phyloP scores from a whole-genome alignment of 768 basidiomycete genomes.

The Tricholoma bakamatsutake region DNA sequence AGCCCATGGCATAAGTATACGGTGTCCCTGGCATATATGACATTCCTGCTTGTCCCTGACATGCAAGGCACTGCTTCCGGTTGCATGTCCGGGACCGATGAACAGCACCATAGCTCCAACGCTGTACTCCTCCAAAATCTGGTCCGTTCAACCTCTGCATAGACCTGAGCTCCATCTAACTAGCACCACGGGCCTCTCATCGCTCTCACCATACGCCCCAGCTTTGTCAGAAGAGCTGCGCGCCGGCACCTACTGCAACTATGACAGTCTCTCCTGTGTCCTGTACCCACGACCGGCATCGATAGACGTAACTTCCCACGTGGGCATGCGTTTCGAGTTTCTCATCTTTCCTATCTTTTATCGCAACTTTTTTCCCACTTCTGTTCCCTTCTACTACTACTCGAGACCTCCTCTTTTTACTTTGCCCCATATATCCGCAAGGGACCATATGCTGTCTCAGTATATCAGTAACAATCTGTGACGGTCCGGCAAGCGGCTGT shows the following conservation, averaged over 20 bases:
- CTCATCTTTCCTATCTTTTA: neutral
- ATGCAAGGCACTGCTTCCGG: too few species aligned
- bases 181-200: conserved; percentile 16
- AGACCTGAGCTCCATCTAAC: too few species aligned
- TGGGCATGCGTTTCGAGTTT: neutral
- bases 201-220: conserved; percentile 22
- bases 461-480: conserved; percentile 17
- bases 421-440: neutral
- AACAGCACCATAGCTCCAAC: too few species aligned
- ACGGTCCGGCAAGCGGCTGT: conserved; percentile 30
- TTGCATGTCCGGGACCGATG: too few species aligned
- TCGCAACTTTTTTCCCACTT: neutral
- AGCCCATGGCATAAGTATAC: too few species aligned
- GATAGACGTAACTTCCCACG: neutral
- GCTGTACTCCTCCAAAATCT: too few species aligned
- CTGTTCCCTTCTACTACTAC: neutral
- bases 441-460: conserved; percentile 22
- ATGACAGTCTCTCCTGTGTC: conserved; percentile 21
- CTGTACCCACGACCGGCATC: neutral
- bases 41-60: too few species aligned
- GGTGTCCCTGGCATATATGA: too few species aligned
- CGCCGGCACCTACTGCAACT: conserved; percentile 29
- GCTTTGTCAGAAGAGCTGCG: conserved; percentile 31
- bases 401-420: neutral
- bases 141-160: too few species aligned